Evolutionary conservation across 73 alveolate genomes (phyloP), one percentile per base, ranked within the genome.

Genomic region (Diophrys sp.): DNA sequence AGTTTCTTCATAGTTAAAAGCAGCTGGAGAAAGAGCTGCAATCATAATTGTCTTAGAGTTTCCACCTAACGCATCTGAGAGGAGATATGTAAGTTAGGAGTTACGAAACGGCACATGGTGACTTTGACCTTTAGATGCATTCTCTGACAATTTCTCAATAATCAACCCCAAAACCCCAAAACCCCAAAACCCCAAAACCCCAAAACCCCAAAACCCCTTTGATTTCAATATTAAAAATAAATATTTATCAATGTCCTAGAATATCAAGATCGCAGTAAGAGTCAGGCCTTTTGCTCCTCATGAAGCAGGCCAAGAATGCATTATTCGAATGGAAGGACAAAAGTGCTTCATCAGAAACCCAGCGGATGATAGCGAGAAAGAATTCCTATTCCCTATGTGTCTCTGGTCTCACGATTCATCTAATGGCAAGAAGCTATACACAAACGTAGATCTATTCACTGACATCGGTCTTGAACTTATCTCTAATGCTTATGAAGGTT

Each of bases 121-220:
- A 55, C 82, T 72, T 77, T 84, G 81, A 31, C 83, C 85, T 30
- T 31, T 66, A 28, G 69, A 54, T 1, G 75, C 67, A 32, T 24
- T 69, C 79, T 90, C 87, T 25, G 94, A 87, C 68, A 93, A 82
- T 28, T 91, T 88, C 74, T 93, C 96, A 76, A 93, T 93, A 56
- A 94, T 87, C 70, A 82, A 79, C 25, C 96, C 98, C 30, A 93
- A 84, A n/a, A n/a, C n/a, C n/a, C n/a, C n/a, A n/a, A n/a, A n/a
- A n/a, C n/a, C n/a, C n/a, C n/a, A n/a, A n/a, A n/a, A n/a, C n/a
- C n/a, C n/a, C n/a, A n/a, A n/a, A 18, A 44, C 5, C 18, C 18
- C n/a, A 44, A 11, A 44, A 44, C 62, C n/a, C 62, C 62, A 11
- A 44, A 44, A 11, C 18, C 18, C 5, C 18, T 11, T 44, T 25